Base-by-base conservation (phyloP, 331 rosid genomes). In the Arachis monticola region DNA sequence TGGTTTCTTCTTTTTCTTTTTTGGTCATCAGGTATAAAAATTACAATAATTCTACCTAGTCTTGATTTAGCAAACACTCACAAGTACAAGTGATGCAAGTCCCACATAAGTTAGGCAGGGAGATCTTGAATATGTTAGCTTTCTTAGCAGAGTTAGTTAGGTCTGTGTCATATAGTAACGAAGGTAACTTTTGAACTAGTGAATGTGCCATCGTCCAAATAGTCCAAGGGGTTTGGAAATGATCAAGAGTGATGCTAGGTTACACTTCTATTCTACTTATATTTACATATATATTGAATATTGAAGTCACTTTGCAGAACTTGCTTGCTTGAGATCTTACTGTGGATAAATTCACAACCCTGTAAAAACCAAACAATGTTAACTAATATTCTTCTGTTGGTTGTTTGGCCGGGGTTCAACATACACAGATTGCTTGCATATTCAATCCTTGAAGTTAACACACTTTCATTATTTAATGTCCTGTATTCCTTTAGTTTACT, bases 311-410 rank as follows among this genome's bases (percentile, higher is more conserved):
- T 13, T 6, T 17, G 4, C 69, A 35, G 55, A 67, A 44, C 44
- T 40, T 60, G 17, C n/a, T 63, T 51, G 4, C 71, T 48, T 81
- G 58, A 38, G 50, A 76, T 64, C 56, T 11, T 64, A 31, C 60
- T 50, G 14, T 6, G 11, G 12, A 14, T 27, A 30, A 10, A 31
- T 44, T 70, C 67, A 51, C 47, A 12, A 7, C 38, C 35, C 56
- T 17, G 22, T 17, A 17, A 17, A 17, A 17, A 17, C 22, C 22
- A 17, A 17, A 17, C 22, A 17, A 17, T 17, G 22, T 17, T 17
- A 17, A 17, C 22, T 17, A 17, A 30, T 53, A 48, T 41, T 71
- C 32, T 65, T 59, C 35, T 14, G 51, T 40, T 38, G 65, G 56
- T 68, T 17, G 60, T 45, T 75, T 59, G 17, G 50, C 66, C 17